Base-by-base conservation (phyloP, 805 yeast genomes). In the Zygosaccharomyces pseudorouxii region DNA sequence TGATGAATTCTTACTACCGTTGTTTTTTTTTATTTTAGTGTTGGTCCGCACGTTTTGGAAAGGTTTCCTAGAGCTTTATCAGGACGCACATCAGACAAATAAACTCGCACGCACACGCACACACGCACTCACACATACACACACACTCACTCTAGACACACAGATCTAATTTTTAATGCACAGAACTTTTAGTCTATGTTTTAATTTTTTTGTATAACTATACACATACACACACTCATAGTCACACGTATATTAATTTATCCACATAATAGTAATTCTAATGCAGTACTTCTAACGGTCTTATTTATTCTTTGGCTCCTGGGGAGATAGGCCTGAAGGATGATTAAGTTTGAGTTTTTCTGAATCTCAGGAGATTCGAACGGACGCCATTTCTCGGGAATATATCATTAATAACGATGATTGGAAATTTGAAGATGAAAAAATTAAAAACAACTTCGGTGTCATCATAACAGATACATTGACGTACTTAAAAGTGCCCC, bases 201-300 rank as follows among this genome's bases (percentile, higher is more conserved):
- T 43, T 38, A 41, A 46, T 51, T 50, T 41, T 45, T 47, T 48
- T 51, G 47, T 48, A 45, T 51, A 51, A 48, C 50, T 51, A 50
- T 49, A 51, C 43, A 49, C 53, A 50, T 50, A 51, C 54, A 51
- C 44, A 40, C 43, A 49, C 53, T 47, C 54, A 50, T 33, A 41
- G 37, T 29, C 44, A 41, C 44, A 41, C 44, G 28, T 50, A 51
- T 48, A 51, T 49, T 51, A 51, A 47, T 47, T 42, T 46, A 51
- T 45, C 40, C 44, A 36, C 20, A 10, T 41, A 41, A 41, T 41
- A 40, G 6, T 40, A 41, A 41, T 41, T 27, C 20, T 41, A 41
- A 41, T 41, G 11, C 4, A 25, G 28, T 25, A 22, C 23, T 22
- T 22, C 23, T 22, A 22, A 22, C 23, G 6, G 6, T 22, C 6